Evolutionary conservation across 768 basidiomycete species (phyloP), one percentile per base, ranked within the genome.

Genomic region (Lepiota brunneoincarnata): DNA sequence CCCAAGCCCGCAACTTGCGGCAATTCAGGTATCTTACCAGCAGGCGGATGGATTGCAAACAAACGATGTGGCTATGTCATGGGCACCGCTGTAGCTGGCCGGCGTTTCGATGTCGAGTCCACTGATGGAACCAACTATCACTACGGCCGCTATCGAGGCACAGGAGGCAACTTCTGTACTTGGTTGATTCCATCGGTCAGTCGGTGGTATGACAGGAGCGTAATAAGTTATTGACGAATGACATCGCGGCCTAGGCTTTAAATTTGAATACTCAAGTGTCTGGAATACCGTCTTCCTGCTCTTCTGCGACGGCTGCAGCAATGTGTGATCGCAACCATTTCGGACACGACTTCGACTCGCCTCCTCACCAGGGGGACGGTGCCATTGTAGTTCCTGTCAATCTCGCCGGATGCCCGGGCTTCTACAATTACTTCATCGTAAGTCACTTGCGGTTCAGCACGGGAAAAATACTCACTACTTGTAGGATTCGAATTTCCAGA

Each of bases 341-440:
- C 26, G 64, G 63, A 10, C 61, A 41, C 54, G 64, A 65, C 48
- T 65, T 65, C 40, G 64, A 65, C 39, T 52, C 64, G 15, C 54
- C 63, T n/a, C 63, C 64, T 11, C 64, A 65, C 40, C 58, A 59
- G 36, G 63, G 64, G 4, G 48, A 66, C 38, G 64, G 64, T 7
- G 64, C 63, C 0, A 56, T 66, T 17, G 56, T 63, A 3, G 61
- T 66, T 9, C 63, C 61, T 11, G 24, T 64, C 7, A 60, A 61
- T 45, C 56, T 66, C 10, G 44, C 63, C 14, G 57, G 55, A 17
- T 66, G 64, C 26, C 54, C 63, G 5, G 63, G 64, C 14, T 66
- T 58, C 46, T 64, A 66, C 47, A 66, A 66, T 44, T 66, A 64
- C 37, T 66, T 66, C 40, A 59, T 66, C 17, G 64, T 62, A 59